These are phyloP conservation scores for Calonectria ilicicola DNA, from an alignment of 2,329 filamentous ascomycete species.

Conservation along the genomic window DNA sequence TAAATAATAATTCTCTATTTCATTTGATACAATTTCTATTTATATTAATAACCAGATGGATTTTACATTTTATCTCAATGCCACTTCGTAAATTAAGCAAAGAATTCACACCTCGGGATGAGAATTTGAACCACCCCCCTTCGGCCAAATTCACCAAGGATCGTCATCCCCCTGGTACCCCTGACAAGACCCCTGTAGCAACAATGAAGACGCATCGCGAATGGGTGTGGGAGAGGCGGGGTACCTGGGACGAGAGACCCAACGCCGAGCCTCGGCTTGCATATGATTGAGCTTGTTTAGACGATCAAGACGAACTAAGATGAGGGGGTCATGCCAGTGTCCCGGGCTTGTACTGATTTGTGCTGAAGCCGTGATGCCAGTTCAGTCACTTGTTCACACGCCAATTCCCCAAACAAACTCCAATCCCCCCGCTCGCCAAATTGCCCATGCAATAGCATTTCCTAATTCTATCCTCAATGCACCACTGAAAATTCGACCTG, in stretches of 20 bases:
- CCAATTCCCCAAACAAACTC: not conserved
- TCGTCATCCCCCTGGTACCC: not conserved
- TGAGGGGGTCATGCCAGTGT: not conserved
- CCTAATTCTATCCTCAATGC: not conserved
- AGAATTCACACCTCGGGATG: not conserved
- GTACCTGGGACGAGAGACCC: constrained; percentile 13
- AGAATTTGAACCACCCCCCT: not conserved
- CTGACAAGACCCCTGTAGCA: not conserved
- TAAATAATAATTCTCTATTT: too few relatives aligned
- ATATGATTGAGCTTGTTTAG: constrained; percentile 37
- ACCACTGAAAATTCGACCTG: not conserved
- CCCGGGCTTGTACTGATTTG: not conserved
- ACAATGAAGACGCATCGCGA: not conserved
- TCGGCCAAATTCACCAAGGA: not conserved
- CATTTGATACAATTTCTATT: too few relatives aligned
- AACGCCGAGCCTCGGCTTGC: constrained; percentile 40
- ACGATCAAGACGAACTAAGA: constrained; percentile 10
- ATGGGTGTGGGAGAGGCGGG: not conserved
- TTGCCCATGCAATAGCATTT: not conserved
- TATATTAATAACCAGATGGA: too few relatives aligned
- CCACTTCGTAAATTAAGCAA: too few relatives aligned
- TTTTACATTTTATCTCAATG: too few relatives aligned
- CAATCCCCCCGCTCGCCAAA: not conserved
- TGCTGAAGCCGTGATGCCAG: not conserved
- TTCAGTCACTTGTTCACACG: not conserved